A percentile compares a stretch with the other conserved stretches of the same genome.
These are phyloP conservation scores for Penicillium pancosmium DNA, from an alignment of 495 filamentous ascomycete genomes.

Conservation along the genomic window DNA sequence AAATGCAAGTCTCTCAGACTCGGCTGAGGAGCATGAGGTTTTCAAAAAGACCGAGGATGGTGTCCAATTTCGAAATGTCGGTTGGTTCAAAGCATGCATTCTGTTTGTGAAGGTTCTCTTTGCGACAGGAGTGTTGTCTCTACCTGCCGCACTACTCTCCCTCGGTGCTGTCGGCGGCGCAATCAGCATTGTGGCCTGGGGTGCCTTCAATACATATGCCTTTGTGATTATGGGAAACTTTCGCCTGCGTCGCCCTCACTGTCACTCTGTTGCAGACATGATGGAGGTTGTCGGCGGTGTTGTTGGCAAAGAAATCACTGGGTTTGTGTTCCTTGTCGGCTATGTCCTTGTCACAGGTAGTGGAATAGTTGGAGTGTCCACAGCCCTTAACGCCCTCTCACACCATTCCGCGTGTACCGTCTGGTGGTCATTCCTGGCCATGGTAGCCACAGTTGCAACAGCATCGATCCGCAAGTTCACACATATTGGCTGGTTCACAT, in stretches of 20 bases:
- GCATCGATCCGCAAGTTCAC: conserved; percentile 38
- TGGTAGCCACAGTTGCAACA: conserved; percentile 64
- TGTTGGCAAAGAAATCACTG: conserved; percentile 45
- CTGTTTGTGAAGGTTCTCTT: conserved; percentile 59
- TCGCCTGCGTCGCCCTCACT: conserved; percentile 36
- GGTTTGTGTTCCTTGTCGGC: conserved; percentile 46
- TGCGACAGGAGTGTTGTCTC: conserved; percentile 60
- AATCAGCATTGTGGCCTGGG: conserved; percentile 59
- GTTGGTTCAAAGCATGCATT: conserved; percentile 53
- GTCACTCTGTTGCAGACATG: conserved; percentile 66
- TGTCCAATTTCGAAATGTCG: conserved; percentile 57
- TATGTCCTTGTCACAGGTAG: conserved; percentile 42
- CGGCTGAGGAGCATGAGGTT: conserved; percentile 42
- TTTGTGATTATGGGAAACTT: conserved; percentile 37
- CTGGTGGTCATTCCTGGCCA: conserved; percentile 43
- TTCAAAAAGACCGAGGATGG: conserved; percentile 51
- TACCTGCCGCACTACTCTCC: conserved; percentile 60
- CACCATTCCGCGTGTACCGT: conserved; percentile 52
- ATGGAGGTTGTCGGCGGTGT: conserved; percentile 63
- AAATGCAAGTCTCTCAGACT: conserved; percentile 9
- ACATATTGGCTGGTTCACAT: conserved; percentile 48
- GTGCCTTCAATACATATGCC: conserved; percentile 58
- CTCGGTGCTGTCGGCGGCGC: conserved; percentile 61
- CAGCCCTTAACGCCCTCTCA: conserved; percentile 53
- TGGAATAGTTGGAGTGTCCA: conserved; percentile 52